Conservation (phyloP, 2,329 filamentous ascomycete genomes). For the Ceratocystis alfenasii region DNA sequence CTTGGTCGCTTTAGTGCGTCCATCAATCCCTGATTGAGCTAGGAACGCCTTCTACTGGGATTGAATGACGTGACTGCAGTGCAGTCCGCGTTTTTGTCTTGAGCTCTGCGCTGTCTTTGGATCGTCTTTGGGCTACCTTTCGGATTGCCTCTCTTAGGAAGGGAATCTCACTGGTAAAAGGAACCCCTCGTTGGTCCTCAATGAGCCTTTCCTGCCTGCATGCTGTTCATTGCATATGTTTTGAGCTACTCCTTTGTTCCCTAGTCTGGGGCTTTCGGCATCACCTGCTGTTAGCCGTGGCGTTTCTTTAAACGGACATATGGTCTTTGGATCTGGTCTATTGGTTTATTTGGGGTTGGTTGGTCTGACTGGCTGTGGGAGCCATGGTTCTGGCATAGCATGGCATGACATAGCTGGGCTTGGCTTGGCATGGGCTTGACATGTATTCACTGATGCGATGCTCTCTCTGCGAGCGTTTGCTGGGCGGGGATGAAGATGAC, state of each 20-base stretch:
- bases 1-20: not conserved
- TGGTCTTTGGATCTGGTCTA: constrained; percentile 2
- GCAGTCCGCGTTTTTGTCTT: not conserved
- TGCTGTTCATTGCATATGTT: not conserved
- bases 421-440: constrained; percentile 12
- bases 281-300: not conserved
- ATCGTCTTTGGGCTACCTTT: too few species aligned
- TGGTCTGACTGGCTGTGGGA: constrained; percentile 9
- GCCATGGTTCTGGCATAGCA: constrained; percentile 8
- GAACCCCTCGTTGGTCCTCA: not conserved
- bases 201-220: not conserved
- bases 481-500: constrained; percentile 11
- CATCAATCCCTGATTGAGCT: not conserved
- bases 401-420: not conserved
- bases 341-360: constrained; percentile 12
- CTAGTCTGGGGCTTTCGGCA: not conserved
- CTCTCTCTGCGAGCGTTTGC: not conserved
- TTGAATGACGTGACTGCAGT: not conserved
- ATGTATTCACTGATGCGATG: constrained; percentile 11
- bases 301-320: not conserved
- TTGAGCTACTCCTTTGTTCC: not conserved
- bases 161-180: not conserved
- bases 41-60: not conserved
- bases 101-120: not conserved
- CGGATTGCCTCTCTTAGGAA: too few species aligned